Percentiles rank a stretch among this genome's conserved stretches.
Evolutionary conservation across 2,329 filamentous ascomycete genomes (phyloP).

Genomic region (Balansia obtecta): DNA sequence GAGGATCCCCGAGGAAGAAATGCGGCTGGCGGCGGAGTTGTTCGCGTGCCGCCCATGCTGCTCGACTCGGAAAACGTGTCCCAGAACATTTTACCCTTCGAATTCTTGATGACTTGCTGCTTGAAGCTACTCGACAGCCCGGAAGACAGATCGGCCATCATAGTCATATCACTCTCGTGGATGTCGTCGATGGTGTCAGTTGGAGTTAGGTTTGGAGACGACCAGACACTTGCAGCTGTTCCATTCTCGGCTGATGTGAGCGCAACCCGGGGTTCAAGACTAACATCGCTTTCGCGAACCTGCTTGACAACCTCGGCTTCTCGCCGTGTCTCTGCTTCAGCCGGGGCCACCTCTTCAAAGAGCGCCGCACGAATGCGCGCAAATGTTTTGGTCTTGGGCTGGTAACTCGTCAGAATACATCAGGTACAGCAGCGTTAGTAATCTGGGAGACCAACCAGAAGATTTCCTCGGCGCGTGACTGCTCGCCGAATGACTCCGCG

Average conservation of each 20-base stretch:
- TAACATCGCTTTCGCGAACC: conserved; percentile 78
- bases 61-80: conserved; percentile 61
- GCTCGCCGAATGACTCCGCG: conserved; percentile 69
- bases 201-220: conserved; percentile 55
- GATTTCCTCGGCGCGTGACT: conserved; percentile 77
- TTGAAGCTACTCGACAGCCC: conserved; percentile 57
- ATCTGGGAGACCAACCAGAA: conserved; percentile 48
- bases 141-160: conserved; percentile 43
- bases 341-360: conserved; percentile 73
- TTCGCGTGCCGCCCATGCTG: conserved; percentile 33
- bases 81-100: conserved; percentile 60
- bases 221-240: conserved; percentile 44
- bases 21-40: conserved; percentile 56
- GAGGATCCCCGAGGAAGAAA: conserved; percentile 47
- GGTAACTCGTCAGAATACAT: conserved; percentile 1
- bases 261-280: conserved; percentile 35
- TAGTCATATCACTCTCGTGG: conserved; percentile 55
- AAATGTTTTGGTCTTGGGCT: conserved; percentile 96
- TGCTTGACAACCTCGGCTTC: conserved; percentile 95
- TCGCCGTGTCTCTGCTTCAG: conserved; percentile 78
- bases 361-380: conserved; percentile 84
- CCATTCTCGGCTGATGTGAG: conserved; percentile 30
- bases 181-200: conserved; percentile 57
- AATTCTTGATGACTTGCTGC: conserved; percentile 59
- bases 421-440: background rate